phyloP scores from a whole-genome alignment of 495 filamentous ascomycete genomes.

The Daldinia grandis region DNA sequence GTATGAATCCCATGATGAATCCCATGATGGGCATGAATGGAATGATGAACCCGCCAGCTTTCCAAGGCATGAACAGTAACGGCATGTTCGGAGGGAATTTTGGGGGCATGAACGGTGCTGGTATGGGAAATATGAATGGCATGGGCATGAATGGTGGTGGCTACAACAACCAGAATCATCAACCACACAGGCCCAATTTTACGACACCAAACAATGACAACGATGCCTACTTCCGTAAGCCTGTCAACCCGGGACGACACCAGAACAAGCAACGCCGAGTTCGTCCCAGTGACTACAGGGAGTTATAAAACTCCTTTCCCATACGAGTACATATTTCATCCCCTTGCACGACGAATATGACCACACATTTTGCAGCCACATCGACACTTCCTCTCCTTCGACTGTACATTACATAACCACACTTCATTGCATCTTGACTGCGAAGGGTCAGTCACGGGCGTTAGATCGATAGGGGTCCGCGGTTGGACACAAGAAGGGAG shows the following conservation, averaged over 20 bases:
- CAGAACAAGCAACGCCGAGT: conserved; percentile 78
- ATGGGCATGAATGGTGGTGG: conserved; percentile 45
- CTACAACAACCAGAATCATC: conserved; percentile 52
- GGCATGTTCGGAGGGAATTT: conserved; percentile 46
- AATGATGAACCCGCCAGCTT: conserved; percentile 66
- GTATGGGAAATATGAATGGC: conserved; percentile 45
- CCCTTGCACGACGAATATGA: neutral
- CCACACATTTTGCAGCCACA: neutral
- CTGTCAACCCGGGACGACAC: conserved; percentile 93
- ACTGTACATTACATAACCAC: conserved; percentile 31
- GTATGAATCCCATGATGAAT: conserved; percentile 65
- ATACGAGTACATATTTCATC: neutral
- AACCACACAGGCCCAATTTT: conserved; percentile 70
- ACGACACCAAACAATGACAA: conserved; percentile 75
- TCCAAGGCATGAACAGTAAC: conserved; percentile 61
- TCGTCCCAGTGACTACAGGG: conserved; percentile 87
- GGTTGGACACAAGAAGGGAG: conserved; percentile 18
- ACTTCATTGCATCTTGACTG: conserved; percentile 27
- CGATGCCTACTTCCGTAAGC: conserved; percentile 93
- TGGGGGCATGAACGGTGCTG: conserved; percentile 59
- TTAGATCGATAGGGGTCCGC: conserved; percentile 21
- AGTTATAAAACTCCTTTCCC: conserved; percentile 63
- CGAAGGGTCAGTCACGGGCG: conserved; percentile 22
- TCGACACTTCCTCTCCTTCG: conserved; percentile 12
- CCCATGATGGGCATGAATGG: conserved; percentile 54